Conservation (phyloP, 306 rosid species). For the Carpinus fangiana region DNA sequence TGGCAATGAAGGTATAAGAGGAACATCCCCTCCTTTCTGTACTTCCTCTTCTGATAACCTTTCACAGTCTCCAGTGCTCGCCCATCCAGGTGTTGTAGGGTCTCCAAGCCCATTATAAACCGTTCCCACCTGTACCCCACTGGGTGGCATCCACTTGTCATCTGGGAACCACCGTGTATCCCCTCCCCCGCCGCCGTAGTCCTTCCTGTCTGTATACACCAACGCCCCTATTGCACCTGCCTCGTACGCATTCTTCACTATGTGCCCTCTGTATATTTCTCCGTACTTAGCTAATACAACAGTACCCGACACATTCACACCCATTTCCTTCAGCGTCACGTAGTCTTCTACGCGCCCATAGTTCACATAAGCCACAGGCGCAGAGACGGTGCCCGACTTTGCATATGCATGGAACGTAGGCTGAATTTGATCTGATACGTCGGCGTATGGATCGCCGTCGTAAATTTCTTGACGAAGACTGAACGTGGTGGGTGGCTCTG, state of each 20-base stretch:
- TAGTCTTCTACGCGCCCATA: conserved; percentile 65
- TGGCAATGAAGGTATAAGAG: conserved; percentile 75
- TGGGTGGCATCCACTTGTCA: conserved; percentile 71
- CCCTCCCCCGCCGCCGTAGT: conserved; percentile 57
- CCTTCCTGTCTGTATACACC: conserved; percentile 64
- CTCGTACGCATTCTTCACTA: conserved; percentile 48
- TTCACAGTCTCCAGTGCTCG: conserved; percentile 54
- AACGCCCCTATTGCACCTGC: conserved; percentile 65
- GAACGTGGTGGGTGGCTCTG: conserved; percentile 36
- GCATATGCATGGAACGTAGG: conserved; percentile 76
- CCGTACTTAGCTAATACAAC: conserved; percentile 61
- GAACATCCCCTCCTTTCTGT: conserved; percentile 48
- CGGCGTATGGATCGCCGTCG: conserved; percentile 55
- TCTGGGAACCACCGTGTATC: conserved; percentile 56
- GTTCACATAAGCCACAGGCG: conserved; percentile 53
- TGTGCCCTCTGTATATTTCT: conserved; percentile 60
- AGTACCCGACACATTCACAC: conserved; percentile 47
- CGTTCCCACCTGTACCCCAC: conserved; percentile 73
- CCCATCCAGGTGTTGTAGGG: conserved; percentile 81
- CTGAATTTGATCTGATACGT: conserved; percentile 41
- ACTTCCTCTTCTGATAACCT: conserved; percentile 50
- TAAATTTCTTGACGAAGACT: conserved; percentile 43
- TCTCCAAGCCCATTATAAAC: conserved; percentile 54
- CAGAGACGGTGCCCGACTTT: conserved; percentile 53
- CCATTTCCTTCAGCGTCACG: conserved; percentile 35